Evolutionary conservation across 2,329 filamentous ascomycete genomes (phyloP).

Genomic region (Botrytis byssoidea): DNA sequence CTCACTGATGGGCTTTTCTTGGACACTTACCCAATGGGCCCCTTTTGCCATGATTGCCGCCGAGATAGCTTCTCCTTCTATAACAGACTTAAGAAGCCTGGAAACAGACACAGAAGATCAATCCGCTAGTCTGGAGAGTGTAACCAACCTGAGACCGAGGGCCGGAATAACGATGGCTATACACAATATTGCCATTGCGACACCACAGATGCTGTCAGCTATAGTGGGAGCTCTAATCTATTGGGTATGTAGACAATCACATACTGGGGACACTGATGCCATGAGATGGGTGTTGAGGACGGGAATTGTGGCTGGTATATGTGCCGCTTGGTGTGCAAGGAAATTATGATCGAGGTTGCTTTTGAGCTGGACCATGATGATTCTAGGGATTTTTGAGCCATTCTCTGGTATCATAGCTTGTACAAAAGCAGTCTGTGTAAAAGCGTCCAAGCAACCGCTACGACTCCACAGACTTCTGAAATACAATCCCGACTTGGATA

Average conservation of each 20-base stretch:
- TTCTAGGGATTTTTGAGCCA: not conserved
- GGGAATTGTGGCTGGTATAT: not conserved
- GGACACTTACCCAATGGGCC: not conserved
- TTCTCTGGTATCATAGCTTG: not conserved
- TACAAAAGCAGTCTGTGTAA: not conserved
- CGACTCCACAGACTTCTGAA: not conserved
- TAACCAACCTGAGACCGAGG: not conserved
- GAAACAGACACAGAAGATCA: not conserved
- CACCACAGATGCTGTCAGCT: constrained; percentile 1
- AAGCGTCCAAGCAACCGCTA: too few relatives aligned
- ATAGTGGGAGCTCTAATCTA: not conserved
- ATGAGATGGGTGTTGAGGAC: constrained; percentile 1
- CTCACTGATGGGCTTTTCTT: not conserved
- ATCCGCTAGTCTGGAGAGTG: not conserved
- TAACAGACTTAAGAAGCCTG: not conserved
- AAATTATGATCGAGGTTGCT: not conserved
- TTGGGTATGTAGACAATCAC: not conserved
- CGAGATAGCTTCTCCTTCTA: not conserved
- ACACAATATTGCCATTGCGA: constrained; percentile 3
- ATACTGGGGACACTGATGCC: not conserved
- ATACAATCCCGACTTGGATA: not conserved
- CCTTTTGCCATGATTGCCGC: not conserved
- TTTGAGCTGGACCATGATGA: not conserved
- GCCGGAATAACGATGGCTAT: constrained; percentile 8
- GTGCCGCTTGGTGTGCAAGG: not conserved